phyloP scores from a whole-genome alignment of 2,329 filamentous ascomycete genomes.

The Endoconidiophora laricicola region DNA sequence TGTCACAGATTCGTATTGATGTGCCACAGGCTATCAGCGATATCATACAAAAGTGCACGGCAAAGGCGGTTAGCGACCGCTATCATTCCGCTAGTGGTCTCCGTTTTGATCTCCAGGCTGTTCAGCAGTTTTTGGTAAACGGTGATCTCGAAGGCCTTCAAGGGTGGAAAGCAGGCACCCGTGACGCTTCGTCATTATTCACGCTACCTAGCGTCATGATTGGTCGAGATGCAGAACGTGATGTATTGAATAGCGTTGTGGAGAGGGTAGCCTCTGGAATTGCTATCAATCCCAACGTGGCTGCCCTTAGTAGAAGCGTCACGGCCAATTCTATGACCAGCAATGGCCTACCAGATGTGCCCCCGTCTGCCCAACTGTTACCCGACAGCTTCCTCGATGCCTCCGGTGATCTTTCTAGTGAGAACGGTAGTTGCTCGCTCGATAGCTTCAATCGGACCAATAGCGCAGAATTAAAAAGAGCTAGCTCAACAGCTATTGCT shows the following conservation, averaged over 20 bases:
- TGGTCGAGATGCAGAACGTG: slow-evolving; percentile 56
- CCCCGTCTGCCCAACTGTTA: slow-evolving; percentile 33
- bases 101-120: slow-evolving; percentile 59
- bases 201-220: slow-evolving; percentile 69
- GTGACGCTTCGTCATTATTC: slow-evolving; percentile 84
- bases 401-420: slow-evolving; percentile 37
- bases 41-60: slow-evolving; percentile 83
- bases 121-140: slow-evolving; percentile 57
- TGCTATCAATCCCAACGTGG: slow-evolving; percentile 19
- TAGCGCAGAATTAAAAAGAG: slow-evolving; percentile 6
- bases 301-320: slow-evolving; percentile 7
- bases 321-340: neutral
- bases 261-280: slow-evolving; percentile 59
- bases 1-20: slow-evolving; percentile 63
- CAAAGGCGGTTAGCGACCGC: slow-evolving; percentile 71
- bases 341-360: slow-evolving; percentile 20
- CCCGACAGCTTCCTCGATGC: slow-evolving; percentile 20
- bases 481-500: neutral
- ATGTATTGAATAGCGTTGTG: slow-evolving; percentile 55
- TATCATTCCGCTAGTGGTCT: slow-evolving; percentile 83
- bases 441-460: slow-evolving; percentile 33
- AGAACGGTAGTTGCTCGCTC: slow-evolving; percentile 37
- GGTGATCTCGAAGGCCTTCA: slow-evolving; percentile 57
- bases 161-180: slow-evolving; percentile 61
- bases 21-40: slow-evolving; percentile 67